These are phyloP conservation scores for Boletus insuetus DNA, from an alignment of 768 basidiomycete genomes.

Conservation along the genomic window DNA sequence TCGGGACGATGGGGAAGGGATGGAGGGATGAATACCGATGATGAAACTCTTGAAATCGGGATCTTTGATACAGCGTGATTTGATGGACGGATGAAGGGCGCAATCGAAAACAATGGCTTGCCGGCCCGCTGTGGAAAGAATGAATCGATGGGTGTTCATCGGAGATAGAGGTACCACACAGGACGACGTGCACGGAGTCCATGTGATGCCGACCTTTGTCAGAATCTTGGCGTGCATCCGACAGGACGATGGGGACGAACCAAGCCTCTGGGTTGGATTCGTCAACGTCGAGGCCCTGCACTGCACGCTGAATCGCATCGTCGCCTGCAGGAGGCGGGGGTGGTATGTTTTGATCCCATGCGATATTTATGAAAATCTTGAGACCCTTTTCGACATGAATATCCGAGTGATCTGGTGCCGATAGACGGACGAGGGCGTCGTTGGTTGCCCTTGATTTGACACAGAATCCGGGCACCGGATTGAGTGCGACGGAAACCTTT, in stretches of 20 bases:
- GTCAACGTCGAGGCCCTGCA: constrained; percentile 47
- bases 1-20: background rate
- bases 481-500: constrained; percentile 36
- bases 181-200: constrained; percentile 7
- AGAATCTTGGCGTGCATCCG: constrained; percentile 54
- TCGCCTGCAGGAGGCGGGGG: constrained; percentile 62
- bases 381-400: constrained; percentile 40
- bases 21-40: constrained; percentile 44
- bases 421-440: constrained; percentile 30
- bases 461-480: constrained; percentile 69
- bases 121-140: constrained; percentile 54
- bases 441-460: constrained; percentile 55
- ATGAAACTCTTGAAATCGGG: constrained; percentile 67
- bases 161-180: constrained; percentile 18
- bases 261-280: constrained; percentile 42
- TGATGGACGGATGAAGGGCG: constrained; percentile 58
- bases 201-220: constrained; percentile 60
- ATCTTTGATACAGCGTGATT: constrained; percentile 57
- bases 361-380: constrained; percentile 76
- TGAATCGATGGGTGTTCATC: constrained; percentile 5
- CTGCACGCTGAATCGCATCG: constrained; percentile 55
- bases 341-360: constrained; percentile 67
- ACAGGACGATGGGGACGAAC: constrained; percentile 72
- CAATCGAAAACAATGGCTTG: constrained; percentile 72
- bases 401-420: constrained; percentile 7